Evolutionary conservation across 164 flowering plant genomes (phyloP).

Genomic region (Dillenia turbinata): DNA sequence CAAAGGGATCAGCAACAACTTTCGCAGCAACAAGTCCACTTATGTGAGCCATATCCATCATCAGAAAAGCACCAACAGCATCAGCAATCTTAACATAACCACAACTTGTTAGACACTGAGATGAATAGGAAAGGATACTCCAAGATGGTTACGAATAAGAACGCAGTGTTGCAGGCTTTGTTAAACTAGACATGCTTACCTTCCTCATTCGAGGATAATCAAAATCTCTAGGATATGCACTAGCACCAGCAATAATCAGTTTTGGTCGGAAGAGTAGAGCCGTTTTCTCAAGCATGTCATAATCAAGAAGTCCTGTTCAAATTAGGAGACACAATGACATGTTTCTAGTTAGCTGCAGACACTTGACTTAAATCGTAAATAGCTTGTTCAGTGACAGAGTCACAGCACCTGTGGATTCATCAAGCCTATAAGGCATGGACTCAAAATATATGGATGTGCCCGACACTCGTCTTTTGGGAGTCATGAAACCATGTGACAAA

Average conservation of each 20-base stretch:
- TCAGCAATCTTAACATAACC: constrained; percentile 68
- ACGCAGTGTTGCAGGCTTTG: too few species aligned
- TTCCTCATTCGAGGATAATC: constrained; percentile 92
- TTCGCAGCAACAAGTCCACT: constrained; percentile 96
- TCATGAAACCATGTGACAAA: constrained; percentile 96
- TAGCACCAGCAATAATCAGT: constrained; percentile 92
- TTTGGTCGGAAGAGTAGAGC: constrained; percentile 84
- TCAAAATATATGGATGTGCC: constrained; percentile 91
- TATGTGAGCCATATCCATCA: constrained; percentile 99
- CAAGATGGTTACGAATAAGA: too few species aligned
- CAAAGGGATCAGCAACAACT: constrained; percentile 87
- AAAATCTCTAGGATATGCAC: constrained; percentile 96
- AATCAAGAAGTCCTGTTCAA: constrained; percentile 72
- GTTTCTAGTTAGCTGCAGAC: not conserved
- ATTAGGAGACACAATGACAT: not conserved
- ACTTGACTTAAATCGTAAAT: not conserved
- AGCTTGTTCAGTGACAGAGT: constrained; percentile 1
- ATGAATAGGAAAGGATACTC: not conserved
- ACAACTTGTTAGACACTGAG: constrained; percentile 6
- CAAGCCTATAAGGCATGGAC: constrained; percentile 91
- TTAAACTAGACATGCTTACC: constrained; percentile 30
- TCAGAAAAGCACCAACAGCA: constrained; percentile 87
- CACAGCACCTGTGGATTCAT: constrained; percentile 73
- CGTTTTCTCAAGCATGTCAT: constrained; percentile 95
- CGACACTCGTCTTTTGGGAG: constrained; percentile 85